Base-by-base conservation (phyloP, 805 yeast genomes). In the Myxozyma mucilagina region DNA sequence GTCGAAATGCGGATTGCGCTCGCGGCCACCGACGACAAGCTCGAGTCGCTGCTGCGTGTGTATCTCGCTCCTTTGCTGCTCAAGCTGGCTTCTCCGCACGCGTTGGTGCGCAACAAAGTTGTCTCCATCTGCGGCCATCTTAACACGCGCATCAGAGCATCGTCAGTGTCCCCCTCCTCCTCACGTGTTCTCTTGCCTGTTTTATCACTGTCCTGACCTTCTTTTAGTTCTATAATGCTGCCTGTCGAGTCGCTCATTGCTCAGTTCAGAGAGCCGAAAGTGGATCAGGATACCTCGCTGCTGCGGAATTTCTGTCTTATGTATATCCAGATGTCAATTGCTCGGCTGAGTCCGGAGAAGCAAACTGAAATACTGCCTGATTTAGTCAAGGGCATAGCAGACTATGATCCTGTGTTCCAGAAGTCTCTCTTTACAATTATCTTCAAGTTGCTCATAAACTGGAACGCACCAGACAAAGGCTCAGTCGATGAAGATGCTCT, bases 1-100 rank as follows among this genome's bases (percentile, higher is more conserved):
- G 97, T 89, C 0, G 97, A 92, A 72, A 81, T 92, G 52, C 78
- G 90, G 43, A 78, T 93, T 18, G 93, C 96, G 0, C 75, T 93
- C 45, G 89, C 97, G 0, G 83, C 82, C 52, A 77, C 86, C 0
- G 87, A 86, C 50, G 79, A 74, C 1, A 87, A 87, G 69, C 81
- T 91, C 57, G 86, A 87, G 69, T 70, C 80, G 1, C 74, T 86
- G 4, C 71, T 94, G 44, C 78, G 79, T 10, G 73, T 82, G 0
- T 93, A 87, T 69, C 77, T 93, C 47, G 80, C 90, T 0, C 97
- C 99, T 0, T 71, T 93, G 32, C 74, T 93, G 39, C 76, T 92
- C 63, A 93, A 93, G 71, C 78, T 92, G 55, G 82, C 87, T 1
- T 90, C 97, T 14, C 81, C 86, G 2, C 82, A 87, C 71, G 75